Base-by-base conservation (phyloP, 331 rosid species). In the Arachis monticola region DNA sequence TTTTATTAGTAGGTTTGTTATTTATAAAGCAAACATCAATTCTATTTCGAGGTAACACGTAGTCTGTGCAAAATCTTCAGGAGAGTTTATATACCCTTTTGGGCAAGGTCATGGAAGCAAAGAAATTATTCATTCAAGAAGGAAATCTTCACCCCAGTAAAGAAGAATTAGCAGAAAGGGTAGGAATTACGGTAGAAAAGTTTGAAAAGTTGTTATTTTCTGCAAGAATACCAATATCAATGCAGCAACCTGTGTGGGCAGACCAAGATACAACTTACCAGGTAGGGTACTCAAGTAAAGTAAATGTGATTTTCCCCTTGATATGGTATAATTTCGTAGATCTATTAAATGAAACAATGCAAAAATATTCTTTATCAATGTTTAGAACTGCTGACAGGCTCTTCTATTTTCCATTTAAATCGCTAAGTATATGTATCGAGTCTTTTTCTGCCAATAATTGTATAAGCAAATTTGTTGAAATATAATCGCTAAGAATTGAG, bases 191-290 rank as follows among this genome's bases (percentile, higher is more conserved):
- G 3, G 84, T 85, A 17, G 96, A 90, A 45, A 94, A 82, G 90
- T 80, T 91, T 85, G 90, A 85, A 59, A 84, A 74, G 75, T 82
- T 90, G 83, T 73, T 88, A 50, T 86, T 32, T 78, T 67, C 77
- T 69, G 80, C 96, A 40, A 90, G 97, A 87, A 81, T 69, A 60
- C 96, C 99, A 5, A 82, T 89, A 74, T 94, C 99, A 4, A 88
- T 94, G 91, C 95, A 94, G 75, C 85, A 82, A 86, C 77, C 89
- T 35, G 93, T 92, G 44, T 94, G 97, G 99, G 74, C 93, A 48
- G 93, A 87, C 84, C 96, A 92, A 77, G 86, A 80, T 67, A 90
- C 93, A 70, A 94, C 96, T 60, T 90, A 77, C 79, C 99, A 94
- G 96, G 99, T 94, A 87, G 45, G 77, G 74, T 67, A 61, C 68